phyloP scores from a whole-genome alignment of 345 rosid genomes.

The Dovyalis caffra region DNA sequence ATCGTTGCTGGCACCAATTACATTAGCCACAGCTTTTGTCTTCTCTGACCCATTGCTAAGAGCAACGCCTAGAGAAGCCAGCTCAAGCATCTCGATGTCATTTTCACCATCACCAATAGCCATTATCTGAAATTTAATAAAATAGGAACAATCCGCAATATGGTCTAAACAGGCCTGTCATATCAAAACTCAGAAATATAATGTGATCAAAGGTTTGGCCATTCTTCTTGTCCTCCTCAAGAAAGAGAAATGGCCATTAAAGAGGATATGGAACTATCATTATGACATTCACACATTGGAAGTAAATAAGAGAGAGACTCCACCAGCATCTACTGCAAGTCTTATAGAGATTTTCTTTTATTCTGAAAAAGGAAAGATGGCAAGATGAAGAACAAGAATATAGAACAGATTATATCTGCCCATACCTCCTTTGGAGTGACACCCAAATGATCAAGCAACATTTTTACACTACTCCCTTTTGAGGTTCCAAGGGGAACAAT shows the following conservation, averaged over 20 bases:
- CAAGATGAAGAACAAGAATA: background rate
- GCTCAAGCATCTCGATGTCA: constrained; percentile 82
- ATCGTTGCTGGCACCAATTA: constrained; percentile 73
- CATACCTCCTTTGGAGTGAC: constrained; percentile 63
- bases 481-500: constrained; percentile 83
- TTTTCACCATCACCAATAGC: constrained; percentile 97
- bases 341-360: background rate
- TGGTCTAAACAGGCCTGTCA: background rate
- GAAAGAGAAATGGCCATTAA: background rate
- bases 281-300: background rate
- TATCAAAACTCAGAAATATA: background rate
- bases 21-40: constrained; percentile 82
- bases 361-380: background rate
- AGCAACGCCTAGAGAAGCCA: constrained; percentile 80
- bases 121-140: constrained; percentile 59
- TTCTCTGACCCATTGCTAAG: constrained; percentile 83
- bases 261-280: background rate
- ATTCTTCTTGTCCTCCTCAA: background rate
- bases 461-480: constrained; percentile 72
- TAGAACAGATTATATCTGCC: constrained; percentile 1
- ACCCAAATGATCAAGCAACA: constrained; percentile 82
- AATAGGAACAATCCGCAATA: constrained; percentile 7
- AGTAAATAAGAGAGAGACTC: background rate
- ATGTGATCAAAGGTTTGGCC: background rate
- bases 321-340: background rate